Evolutionary conservation across 768 basidiomycete species (phyloP), one percentile per base, ranked within the genome.

Genomic region (Arthromyces matolae): DNA sequence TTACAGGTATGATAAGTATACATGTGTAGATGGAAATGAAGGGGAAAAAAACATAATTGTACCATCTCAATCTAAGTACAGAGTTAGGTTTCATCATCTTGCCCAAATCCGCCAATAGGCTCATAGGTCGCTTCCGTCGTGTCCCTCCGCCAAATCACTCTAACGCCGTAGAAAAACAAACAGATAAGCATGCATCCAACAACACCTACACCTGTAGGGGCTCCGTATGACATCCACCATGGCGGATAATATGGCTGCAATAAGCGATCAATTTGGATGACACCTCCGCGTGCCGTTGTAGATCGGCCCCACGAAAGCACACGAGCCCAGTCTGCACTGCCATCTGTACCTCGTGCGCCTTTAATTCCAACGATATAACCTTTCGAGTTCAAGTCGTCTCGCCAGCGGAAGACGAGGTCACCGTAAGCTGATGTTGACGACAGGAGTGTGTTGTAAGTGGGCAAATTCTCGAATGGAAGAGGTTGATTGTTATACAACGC

Each of bases 111-210:
- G 37, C 92, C 93, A 29, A 87, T 67, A 19, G 93, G 92, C 63
- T 95, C 93, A 64, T 91, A 96, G 29, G 89, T 93, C 28, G 90
- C 86, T 64, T 92, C 87, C 25, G 81, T 86, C 46, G 80, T 80
- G 62, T 90, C 89, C 58, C 74, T 66, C 53, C 75, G 73, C 89
- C 90, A 93, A 42, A 89, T 62, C 45, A 71, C 66, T 48, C 81
- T 71, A 18, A 88, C 82, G n/a, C 76, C 83, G 60, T 81, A 80
- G 66, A 91, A 88, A 64, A 93, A 86, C 8, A 69, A 59, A 51
- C 80, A 76, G 51, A 92, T 88, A 8, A 80, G 51, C 23, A 79
- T 33, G 23, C 86, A 59, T 5, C 86, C 89, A 20, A 81, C 55
- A 1, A 69, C 68, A 3, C 80, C 80, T 4, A 87, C 81, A 23